phyloP scores from a whole-genome alignment of 306 rosid species.

The Prunus mume region DNA sequence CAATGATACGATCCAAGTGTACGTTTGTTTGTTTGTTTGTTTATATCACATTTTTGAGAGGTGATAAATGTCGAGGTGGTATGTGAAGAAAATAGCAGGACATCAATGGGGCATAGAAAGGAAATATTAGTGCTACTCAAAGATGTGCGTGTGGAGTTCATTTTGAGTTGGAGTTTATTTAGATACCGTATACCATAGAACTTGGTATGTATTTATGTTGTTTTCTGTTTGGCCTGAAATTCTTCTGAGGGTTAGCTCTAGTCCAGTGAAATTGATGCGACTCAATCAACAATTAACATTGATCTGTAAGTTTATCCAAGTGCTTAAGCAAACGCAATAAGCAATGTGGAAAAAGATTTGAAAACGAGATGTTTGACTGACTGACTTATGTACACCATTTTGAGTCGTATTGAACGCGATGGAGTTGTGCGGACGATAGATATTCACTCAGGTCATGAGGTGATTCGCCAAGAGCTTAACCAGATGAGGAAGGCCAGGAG shows the following conservation, averaged over 20 bases:
- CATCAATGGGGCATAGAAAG: neutral
- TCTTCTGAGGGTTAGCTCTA: neutral
- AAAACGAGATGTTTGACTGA: neutral
- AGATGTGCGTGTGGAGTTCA: no score
- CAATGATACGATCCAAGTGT: neutral
- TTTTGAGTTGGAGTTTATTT: no score
- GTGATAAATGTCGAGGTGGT: neutral
- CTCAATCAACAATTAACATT: neutral
- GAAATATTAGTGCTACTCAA: neutral
- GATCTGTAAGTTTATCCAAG: neutral
- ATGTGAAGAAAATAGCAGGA: neutral
- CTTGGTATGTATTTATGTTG: no score
- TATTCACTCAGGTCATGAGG: constrained; percentile 19
- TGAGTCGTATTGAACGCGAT: neutral
- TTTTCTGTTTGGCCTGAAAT: neutral
- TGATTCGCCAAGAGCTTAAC: constrained; percentile 73
- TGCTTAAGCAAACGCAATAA: neutral
- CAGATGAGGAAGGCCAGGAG: constrained; percentile 55
- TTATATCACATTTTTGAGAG: neutral
- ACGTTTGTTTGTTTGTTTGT: neutral
- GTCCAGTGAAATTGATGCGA: neutral
- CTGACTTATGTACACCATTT: no score
- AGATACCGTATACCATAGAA: no score
- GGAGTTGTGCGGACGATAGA: constrained; percentile 20
- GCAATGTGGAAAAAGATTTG: neutral